Conservation (phyloP, 2,329 filamentous ascomycete species). For the Tothia fuscella region DNA sequence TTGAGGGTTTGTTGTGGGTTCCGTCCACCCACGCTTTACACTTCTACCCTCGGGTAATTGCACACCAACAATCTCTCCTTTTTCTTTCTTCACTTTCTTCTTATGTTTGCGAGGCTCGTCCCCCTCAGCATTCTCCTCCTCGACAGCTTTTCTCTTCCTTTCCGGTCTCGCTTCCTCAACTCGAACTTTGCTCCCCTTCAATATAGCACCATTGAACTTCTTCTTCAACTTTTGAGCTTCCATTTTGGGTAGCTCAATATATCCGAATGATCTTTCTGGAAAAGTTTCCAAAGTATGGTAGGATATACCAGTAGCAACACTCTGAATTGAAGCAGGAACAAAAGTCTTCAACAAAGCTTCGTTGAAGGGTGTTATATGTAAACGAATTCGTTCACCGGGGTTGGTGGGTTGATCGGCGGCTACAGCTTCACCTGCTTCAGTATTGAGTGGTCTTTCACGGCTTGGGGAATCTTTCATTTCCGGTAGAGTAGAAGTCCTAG, state of each 20-base stretch:
- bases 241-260: slow-evolving; percentile 65
- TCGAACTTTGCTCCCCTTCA: slow-evolving; percentile 75
- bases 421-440: too few relatives aligned
- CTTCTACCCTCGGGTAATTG: slow-evolving; percentile 62
- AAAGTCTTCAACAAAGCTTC: slow-evolving; percentile 60
- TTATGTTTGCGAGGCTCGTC: slow-evolving; percentile 22
- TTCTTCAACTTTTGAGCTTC: slow-evolving; percentile 86
- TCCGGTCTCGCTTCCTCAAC: slow-evolving; percentile 69
- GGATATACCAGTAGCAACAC: slow-evolving; percentile 67
- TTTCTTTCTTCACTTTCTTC: slow-evolving; percentile 30
- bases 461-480: too few relatives aligned
- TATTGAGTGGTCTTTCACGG: too few relatives aligned
- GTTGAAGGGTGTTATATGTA: slow-evolving; percentile 84
- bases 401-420: too few relatives aligned
- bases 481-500: too few relatives aligned
- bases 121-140: slow-evolving; percentile 18
- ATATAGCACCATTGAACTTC: slow-evolving; percentile 75
- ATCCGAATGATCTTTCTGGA: slow-evolving; percentile 83
- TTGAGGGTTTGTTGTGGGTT: slow-evolving; percentile 41
- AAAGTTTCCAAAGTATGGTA: slow-evolving; percentile 79
- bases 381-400: slow-evolving; percentile 39
- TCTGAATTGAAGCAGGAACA: slow-evolving; percentile 54
- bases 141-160: slow-evolving; percentile 33
- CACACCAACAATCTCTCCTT: slow-evolving; percentile 51
- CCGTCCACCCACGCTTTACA: slow-evolving; percentile 84